These are phyloP conservation scores for Pseudopyricularia javanii DNA, from an alignment of 2,329 filamentous ascomycete genomes.

Conservation along the genomic window DNA sequence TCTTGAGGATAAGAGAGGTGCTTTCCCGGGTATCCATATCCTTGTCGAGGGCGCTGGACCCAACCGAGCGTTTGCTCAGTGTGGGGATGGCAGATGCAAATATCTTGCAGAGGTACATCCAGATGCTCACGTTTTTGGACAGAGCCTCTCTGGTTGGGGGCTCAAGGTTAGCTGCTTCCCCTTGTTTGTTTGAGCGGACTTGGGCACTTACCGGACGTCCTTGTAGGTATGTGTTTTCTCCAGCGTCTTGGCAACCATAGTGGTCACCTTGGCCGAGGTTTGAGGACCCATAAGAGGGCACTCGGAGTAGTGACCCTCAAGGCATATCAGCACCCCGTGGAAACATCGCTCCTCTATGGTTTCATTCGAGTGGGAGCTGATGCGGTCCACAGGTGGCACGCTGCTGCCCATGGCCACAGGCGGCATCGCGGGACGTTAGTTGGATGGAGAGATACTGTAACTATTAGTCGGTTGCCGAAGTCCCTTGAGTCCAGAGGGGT, in stretches of 20 bases:
- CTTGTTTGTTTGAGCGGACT: neutral
- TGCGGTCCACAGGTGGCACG: constrained; percentile 10
- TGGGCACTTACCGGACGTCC: constrained; percentile 32
- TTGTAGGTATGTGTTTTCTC: constrained; percentile 52
- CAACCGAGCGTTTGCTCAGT: constrained; percentile 46
- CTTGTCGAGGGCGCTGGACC: constrained; percentile 40
- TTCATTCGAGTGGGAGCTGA: constrained; percentile 18
- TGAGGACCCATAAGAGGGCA: constrained; percentile 43
- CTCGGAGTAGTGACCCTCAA: constrained; percentile 49
- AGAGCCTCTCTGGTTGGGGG: constrained; percentile 35
- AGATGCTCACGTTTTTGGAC: constrained; percentile 51
- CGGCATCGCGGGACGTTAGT: constrained; percentile 10
- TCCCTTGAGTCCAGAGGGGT: no score
- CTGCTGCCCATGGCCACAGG: constrained; percentile 8
- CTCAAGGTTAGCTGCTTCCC: neutral
- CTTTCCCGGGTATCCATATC: constrained; percentile 48
- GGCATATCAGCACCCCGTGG: constrained; percentile 44
- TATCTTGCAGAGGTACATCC: constrained; percentile 51
- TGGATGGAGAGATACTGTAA: no score
- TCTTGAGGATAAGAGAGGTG: constrained; percentile 49
- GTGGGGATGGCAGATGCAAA: constrained; percentile 49
- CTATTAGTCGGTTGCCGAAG: no score
- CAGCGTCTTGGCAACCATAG: constrained; percentile 46
- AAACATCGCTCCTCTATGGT: constrained; percentile 54
- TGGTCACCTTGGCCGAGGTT: constrained; percentile 40